A percentile compares a stretch with the other conserved stretches of the same genome.
Conservation (phyloP, 2,329 filamentous ascomycete species). For the Fusarium sp. region DNA sequence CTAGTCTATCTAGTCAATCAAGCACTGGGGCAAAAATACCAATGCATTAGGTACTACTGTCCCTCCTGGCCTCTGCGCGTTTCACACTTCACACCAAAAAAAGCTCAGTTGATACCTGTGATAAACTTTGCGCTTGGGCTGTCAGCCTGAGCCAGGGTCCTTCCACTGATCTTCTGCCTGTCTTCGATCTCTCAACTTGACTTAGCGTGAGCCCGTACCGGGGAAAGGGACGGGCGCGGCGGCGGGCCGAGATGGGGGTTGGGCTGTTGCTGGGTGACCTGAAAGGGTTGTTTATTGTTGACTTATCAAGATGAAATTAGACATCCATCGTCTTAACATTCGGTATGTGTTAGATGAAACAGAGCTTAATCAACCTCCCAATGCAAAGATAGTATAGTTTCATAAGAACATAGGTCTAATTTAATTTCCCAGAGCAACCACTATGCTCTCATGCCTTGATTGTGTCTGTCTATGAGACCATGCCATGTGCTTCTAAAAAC, state of each 20-base stretch:
- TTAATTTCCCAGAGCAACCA: constrained; percentile 3
- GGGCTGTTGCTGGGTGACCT: constrained; percentile 18
- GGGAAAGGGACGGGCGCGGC: constrained; percentile 22
- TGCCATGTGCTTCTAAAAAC: constrained; percentile 22
- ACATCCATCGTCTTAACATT: not conserved
- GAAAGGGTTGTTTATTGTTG: constrained; percentile 25
- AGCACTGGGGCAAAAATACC: not conserved
- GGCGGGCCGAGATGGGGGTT: constrained; percentile 26
- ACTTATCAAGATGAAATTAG: constrained; percentile 17
- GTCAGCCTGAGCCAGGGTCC: constrained; percentile 9
- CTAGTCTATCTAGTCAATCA: not conserved
- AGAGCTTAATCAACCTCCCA: not conserved
- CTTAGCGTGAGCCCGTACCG: constrained; percentile 23
- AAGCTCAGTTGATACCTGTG: not conserved
- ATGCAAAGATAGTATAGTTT: constrained; percentile 11
- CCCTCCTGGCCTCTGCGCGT: constrained; percentile 1
- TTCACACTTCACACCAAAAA: not conserved
- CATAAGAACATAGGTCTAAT: constrained; percentile 1
- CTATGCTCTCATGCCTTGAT: constrained; percentile 16
- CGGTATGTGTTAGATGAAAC: constrained; percentile 3
- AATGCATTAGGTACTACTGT: constrained; percentile 1
- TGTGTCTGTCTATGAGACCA: constrained; percentile 5
- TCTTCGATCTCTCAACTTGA: constrained; percentile 12
- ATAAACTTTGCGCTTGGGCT: constrained; percentile 18
- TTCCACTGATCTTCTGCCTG: constrained; percentile 14